Evolutionary conservation across 345 rosid species (phyloP).

Genomic region (Salix suchowensis): DNA sequence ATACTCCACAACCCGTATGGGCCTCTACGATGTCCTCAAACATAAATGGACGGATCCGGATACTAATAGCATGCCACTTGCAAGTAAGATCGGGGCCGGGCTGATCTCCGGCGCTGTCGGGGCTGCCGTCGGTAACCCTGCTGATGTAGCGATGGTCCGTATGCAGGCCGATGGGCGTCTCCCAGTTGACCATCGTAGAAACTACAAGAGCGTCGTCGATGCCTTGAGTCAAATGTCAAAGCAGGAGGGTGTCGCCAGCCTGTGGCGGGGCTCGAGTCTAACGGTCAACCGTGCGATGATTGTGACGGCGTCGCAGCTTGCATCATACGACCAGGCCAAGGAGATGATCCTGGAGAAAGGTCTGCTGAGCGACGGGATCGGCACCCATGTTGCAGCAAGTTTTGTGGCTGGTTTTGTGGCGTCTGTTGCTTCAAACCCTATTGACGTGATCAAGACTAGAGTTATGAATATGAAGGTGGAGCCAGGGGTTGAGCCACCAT

Average conservation of each 20-base stretch:
- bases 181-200: not conserved
- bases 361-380: constrained; percentile 3
- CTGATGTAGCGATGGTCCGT: not conserved
- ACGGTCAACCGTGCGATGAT: constrained; percentile 2
- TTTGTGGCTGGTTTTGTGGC: constrained; percentile 7
- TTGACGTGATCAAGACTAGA: constrained; percentile 14
- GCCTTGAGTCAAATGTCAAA: constrained; percentile 4
- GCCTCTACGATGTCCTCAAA: not conserved
- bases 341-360: not conserved
- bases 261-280: not conserved
- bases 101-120: not conserved
- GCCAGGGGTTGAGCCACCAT: constrained; percentile 1
- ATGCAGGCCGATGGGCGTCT: constrained; percentile 14
- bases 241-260: not conserved
- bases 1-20: not conserved
- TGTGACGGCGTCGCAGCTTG: constrained; percentile 1
- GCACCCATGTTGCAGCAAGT: constrained; percentile 6
- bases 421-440: not conserved
- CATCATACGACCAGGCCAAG: constrained; percentile 8
- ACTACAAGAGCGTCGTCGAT: constrained; percentile 2
- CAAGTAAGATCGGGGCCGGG: not conserved
- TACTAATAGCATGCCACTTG: not conserved
- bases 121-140: not conserved
- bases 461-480: not conserved
- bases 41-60: not conserved